Evolutionary conservation across 345 rosid genomes (phyloP).

Genomic region (Salix arbutifolia): DNA sequence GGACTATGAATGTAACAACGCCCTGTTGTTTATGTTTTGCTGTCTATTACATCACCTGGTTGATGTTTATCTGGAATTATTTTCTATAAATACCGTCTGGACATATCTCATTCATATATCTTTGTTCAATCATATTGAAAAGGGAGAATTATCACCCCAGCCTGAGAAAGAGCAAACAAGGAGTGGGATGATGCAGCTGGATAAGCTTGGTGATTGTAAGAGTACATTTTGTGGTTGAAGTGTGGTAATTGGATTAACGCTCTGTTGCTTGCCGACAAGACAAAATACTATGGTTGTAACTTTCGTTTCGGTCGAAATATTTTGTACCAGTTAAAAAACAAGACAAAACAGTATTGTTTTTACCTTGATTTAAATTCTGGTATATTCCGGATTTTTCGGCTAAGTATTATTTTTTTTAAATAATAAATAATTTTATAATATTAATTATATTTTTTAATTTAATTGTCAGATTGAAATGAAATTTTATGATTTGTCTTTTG

Average conservation of each 20-base stretch:
- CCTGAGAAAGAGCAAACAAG: not conserved
- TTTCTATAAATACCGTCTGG: not conserved
- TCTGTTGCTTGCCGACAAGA: not conserved
- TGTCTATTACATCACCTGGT: conserved; percentile 6
- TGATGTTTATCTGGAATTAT: not conserved
- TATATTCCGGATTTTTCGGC: no score
- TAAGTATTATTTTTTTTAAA: no score
- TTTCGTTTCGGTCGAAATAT: no score
- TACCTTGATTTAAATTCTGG: no score
- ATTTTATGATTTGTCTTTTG: no score
- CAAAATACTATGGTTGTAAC: no score
- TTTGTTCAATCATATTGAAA: not conserved
- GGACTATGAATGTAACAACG: not conserved
- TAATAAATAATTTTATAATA: no score
- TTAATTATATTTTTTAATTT: no score
- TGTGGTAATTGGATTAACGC: not conserved
- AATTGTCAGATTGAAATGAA: no score
- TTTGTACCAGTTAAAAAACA: no score
- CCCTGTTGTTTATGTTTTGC: conserved; percentile 3
- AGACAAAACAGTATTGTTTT: no score
- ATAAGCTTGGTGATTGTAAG: not conserved
- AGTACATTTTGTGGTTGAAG: not conserved
- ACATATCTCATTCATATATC: not conserved
- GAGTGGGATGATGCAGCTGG: not conserved
- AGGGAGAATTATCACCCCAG: not conserved